Evolutionary conservation across 108 stramenopile genomes (phyloP).

Genomic region (Cyclotella sp.): DNA sequence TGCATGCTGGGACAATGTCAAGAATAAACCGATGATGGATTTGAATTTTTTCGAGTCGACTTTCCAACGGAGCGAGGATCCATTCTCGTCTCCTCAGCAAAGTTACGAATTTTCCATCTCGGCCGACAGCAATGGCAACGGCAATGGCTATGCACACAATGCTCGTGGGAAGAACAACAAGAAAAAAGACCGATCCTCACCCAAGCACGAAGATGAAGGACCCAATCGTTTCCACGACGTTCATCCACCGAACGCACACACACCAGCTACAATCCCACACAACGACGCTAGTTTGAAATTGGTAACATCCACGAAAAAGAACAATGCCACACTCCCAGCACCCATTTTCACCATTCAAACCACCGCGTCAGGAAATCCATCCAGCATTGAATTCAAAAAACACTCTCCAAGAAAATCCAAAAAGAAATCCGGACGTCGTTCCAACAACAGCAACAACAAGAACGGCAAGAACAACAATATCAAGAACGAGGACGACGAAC

Average conservation of each 20-base stretch:
- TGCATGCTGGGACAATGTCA: not conserved
- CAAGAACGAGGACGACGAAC: not conserved
- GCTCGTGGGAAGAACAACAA: too few relatives aligned
- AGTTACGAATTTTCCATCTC: too few relatives aligned
- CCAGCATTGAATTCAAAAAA: conserved; percentile 9
- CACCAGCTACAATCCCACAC: not conserved
- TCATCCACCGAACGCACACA: not conserved
- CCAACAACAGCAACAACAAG: not conserved
- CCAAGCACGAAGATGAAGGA: not conserved
- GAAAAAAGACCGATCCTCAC: too few relatives aligned
- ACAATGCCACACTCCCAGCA: not conserved
- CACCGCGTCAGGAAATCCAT: not conserved
- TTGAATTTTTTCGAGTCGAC: not conserved
- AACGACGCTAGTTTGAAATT: not conserved
- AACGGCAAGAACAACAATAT: not conserved
- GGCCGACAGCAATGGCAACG: too few relatives aligned
- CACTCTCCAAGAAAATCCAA: conserved; percentile 19
- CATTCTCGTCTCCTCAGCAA: not conserved
- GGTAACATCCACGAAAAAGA: not conserved
- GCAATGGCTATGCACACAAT: too few relatives aligned
- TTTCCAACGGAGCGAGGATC: not conserved
- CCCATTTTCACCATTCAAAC: conserved; percentile 1
- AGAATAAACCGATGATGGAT: not conserved
- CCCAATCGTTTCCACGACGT: too few relatives aligned
- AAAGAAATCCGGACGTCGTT: conserved; percentile 6